Conservation (phyloP, 2,329 filamentous ascomycete genomes). For the Fusarium protoensiforme region DNA sequence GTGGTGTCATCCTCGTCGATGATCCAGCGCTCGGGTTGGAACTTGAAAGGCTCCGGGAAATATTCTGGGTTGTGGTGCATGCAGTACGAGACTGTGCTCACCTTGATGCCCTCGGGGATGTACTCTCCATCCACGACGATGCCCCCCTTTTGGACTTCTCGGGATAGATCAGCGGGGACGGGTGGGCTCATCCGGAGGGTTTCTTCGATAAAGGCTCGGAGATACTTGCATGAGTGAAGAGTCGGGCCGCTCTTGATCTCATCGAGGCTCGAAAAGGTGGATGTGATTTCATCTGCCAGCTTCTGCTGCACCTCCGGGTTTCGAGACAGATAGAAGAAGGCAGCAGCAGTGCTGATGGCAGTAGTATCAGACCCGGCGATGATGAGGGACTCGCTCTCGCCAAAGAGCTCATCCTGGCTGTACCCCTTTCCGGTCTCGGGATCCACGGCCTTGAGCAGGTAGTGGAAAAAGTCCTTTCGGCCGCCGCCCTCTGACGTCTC, state of each 20-base stretch:
- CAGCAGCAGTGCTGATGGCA: slow-evolving; percentile 22
- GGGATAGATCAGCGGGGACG: slow-evolving; percentile 24
- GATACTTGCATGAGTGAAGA: slow-evolving; percentile 35
- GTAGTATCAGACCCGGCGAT: slow-evolving; percentile 38
- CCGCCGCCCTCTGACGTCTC: neutral
- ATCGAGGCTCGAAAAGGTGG: slow-evolving; percentile 13
- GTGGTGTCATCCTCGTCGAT: neutral
- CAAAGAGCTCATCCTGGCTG: slow-evolving; percentile 32
- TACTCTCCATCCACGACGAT: slow-evolving; percentile 26
- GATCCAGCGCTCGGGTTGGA: slow-evolving; percentile 34
- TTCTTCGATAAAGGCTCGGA: slow-evolving; percentile 41
- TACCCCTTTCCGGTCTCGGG: slow-evolving; percentile 42
- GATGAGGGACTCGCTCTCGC: slow-evolving; percentile 40
- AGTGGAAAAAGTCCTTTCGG: slow-evolving; percentile 41
- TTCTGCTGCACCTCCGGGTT: slow-evolving; percentile 13
- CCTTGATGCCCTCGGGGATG: slow-evolving; percentile 23
- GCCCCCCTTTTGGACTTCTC: slow-evolving; percentile 27
- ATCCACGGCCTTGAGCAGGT: slow-evolving; percentile 33
- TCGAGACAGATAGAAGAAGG: slow-evolving; percentile 34
- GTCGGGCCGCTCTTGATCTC: slow-evolving; percentile 13
- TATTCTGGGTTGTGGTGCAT: slow-evolving; percentile 27
- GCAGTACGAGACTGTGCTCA: slow-evolving; percentile 21
- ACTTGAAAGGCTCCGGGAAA: slow-evolving; percentile 22
- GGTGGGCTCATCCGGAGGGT: slow-evolving; percentile 38
- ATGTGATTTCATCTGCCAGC: slow-evolving; percentile 18